These are phyloP conservation scores for Metarhizium guizhouense DNA, from an alignment of 2,329 filamentous ascomycete genomes.

Conservation along the genomic window DNA sequence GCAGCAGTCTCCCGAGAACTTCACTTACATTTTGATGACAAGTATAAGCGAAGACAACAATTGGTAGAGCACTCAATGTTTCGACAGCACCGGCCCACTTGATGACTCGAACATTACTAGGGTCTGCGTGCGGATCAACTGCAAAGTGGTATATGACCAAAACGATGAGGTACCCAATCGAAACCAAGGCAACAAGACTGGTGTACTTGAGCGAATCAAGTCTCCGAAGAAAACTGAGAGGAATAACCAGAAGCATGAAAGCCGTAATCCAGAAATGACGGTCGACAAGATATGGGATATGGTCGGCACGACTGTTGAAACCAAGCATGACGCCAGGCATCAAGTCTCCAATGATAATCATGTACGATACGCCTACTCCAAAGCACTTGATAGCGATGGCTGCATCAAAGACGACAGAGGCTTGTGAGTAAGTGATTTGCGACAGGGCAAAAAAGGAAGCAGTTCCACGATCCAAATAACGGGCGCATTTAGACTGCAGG, in stretches of 20 bases:
- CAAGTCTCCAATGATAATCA: conserved; percentile 96
- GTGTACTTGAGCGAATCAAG: conserved; percentile 97
- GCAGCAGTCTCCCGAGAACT: conserved; percentile 14
- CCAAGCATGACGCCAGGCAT: conserved; percentile 92
- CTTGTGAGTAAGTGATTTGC: conserved; percentile 93
- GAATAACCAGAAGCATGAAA: conserved; percentile 95
- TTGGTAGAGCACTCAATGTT: conserved; percentile 77
- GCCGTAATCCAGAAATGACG: conserved; percentile 96
- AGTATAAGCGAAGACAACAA: conserved; percentile 98
- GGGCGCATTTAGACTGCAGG: conserved; percentile 83
- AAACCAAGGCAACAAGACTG: conserved; percentile 80
- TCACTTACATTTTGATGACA: conserved; percentile 83
- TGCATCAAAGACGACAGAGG: conserved; percentile 87
- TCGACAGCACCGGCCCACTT: conserved; percentile 71
- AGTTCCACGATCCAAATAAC: conserved; percentile 81
- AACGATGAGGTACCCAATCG: conserved; percentile 89
- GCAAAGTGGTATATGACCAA: conserved; percentile 89
- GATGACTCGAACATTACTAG: conserved; percentile 67
- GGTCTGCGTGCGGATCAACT: conserved; percentile 65
- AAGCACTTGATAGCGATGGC: conserved; percentile 98
- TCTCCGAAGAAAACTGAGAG: conserved; percentile 81
- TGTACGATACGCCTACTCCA: conserved; percentile 90
- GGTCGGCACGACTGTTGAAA: conserved; percentile 57
- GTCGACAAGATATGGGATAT: conserved; percentile 67
- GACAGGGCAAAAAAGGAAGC: conserved; percentile 95